Evolutionary conservation across 2,329 filamentous ascomycete species (phyloP).

Genomic region (Aspergillus flavus): DNA sequence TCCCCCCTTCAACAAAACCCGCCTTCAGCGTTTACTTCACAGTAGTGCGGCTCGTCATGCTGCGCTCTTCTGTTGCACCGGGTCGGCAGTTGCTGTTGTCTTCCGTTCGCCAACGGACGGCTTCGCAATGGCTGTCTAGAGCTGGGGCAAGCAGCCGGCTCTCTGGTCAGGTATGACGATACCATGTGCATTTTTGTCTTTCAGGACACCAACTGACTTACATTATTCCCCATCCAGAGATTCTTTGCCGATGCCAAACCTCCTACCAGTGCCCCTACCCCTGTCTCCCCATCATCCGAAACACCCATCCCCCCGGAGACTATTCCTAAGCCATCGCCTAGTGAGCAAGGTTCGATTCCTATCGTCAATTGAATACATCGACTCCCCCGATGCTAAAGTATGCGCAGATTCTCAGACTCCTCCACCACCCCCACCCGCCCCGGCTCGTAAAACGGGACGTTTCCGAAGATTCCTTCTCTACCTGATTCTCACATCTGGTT

Average conservation of each 20-base stretch:
- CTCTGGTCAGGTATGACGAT: constrained; percentile 43
- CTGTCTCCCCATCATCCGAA: constrained; percentile 47
- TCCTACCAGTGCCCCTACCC: constrained; percentile 41
- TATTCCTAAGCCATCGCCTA: constrained; percentile 49
- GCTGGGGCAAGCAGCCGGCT: constrained; percentile 41
- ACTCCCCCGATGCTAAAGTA: constrained; percentile 36
- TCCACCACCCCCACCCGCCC: constrained; percentile 45
- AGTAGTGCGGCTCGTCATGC: constrained; percentile 55
- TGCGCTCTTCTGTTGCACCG: constrained; percentile 57
- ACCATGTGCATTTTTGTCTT: constrained; percentile 27
- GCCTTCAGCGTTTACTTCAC: constrained; percentile 31
- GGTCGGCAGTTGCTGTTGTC: constrained; percentile 47
- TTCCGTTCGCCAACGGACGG: constrained; percentile 39
- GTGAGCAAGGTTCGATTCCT: constrained; percentile 31
- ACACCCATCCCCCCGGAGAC: constrained; percentile 54
- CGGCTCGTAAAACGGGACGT: constrained; percentile 68
- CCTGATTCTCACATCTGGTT: constrained; percentile 71
- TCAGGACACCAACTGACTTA: constrained; percentile 29
- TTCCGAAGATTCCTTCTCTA: constrained; percentile 78
- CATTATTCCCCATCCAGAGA: constrained; percentile 39
- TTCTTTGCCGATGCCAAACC: constrained; percentile 55
- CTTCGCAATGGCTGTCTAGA: constrained; percentile 48
- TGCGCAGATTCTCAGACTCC: constrained; percentile 40
- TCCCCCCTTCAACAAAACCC: constrained; percentile 26
- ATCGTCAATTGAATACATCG: constrained; percentile 13